phyloP scores from a whole-genome alignment of 768 basidiomycete species.

The Gelatoporia subvermispora region DNA sequence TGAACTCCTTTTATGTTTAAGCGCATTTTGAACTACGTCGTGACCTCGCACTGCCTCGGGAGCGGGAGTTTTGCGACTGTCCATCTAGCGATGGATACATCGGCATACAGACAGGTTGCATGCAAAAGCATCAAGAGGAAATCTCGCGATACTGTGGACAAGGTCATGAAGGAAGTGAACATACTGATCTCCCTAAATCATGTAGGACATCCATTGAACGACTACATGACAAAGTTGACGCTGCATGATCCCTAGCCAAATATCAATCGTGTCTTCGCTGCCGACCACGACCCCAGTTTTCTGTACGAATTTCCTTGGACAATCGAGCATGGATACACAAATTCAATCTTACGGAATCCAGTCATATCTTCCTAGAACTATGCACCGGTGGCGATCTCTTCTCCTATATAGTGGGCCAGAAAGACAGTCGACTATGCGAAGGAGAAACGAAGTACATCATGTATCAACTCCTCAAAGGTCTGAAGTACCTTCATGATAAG shows the following conservation, averaged over 20 bases:
- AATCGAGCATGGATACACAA: background rate
- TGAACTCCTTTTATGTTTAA: constrained; percentile 20
- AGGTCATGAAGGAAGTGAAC: constrained; percentile 74
- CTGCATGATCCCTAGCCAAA: constrained; percentile 50
- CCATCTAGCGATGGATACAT: constrained; percentile 66
- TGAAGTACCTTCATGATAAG: constrained; percentile 66
- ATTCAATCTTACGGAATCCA: constrained; percentile 17
- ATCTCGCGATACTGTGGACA: constrained; percentile 50
- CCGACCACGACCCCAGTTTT: constrained; percentile 30
- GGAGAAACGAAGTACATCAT: constrained; percentile 83
- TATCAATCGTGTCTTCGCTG: constrained; percentile 73
- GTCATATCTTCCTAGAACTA: constrained; percentile 80
- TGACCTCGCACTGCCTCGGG: constrained; percentile 78
- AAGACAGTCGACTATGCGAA: constrained; percentile 57
- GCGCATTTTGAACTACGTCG: constrained; percentile 62
- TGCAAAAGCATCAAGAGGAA: constrained; percentile 76
- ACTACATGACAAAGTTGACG: background rate
- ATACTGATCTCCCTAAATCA: constrained; percentile 70
- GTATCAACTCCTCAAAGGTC: constrained; percentile 70
- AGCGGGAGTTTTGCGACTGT: constrained; percentile 81
- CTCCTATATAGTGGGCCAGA: constrained; percentile 68
- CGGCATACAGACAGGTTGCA: constrained; percentile 66
- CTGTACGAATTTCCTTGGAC: constrained; percentile 8
- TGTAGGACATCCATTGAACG: constrained; percentile 34
- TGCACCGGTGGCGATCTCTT: constrained; percentile 88